Evolutionary conservation across 345 rosid species (phyloP), one percentile per base, ranked within the genome.

Genomic region (Citrus australasica): DNA sequence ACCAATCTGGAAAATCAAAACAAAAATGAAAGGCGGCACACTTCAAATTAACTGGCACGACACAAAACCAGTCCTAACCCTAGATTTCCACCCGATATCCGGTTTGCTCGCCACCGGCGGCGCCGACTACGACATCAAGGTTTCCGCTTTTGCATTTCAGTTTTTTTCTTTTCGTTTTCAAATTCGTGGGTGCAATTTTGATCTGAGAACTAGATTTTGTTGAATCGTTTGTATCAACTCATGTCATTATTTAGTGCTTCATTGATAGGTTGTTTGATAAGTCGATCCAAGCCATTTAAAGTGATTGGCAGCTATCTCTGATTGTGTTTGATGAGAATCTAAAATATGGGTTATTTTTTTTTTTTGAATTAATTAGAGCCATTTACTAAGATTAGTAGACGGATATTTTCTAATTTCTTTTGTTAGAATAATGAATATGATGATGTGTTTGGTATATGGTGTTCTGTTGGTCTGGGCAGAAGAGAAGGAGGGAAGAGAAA

Each of bases 41-140:
- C 84, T 95, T 60, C 99, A 95, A 87, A 95, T 95, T 10, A 91
- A 87, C 38, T 95, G 99, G 99, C 98, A 95, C 84, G 97, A 89
- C 56, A 90, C 85, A 5, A 95, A 92, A 61, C 97, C 98, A 0
- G 97, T 95, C 8, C 79, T 93, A 68, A 85, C 98, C 92, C 93
- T 95, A 71, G 99, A 95, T 73, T 93, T 92, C 80, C 97, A 93
- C 62, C 94, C 96, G 2, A 73, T 84, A 70, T 90, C 97, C 73
- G 93, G 96, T 53, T 84, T 90, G 77, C 99, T 95, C 63, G 99
- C 99, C 86, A 92, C 97, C 81, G 98, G 94, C 83, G 99, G 99
- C 76, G 97, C 99, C 82, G 99, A 95, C 84, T 91, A 74, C 82
- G 99, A 95, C 71, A 87, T 95, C 88, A 95, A 95, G 94, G 99